Percentiles rank a stretch among this genome's conserved stretches.
These are phyloP conservation scores for button mushroom (Agaricus bisporus) DNA, from an alignment of 768 basidiomycete genomes.

Conservation along the genomic window DNA sequence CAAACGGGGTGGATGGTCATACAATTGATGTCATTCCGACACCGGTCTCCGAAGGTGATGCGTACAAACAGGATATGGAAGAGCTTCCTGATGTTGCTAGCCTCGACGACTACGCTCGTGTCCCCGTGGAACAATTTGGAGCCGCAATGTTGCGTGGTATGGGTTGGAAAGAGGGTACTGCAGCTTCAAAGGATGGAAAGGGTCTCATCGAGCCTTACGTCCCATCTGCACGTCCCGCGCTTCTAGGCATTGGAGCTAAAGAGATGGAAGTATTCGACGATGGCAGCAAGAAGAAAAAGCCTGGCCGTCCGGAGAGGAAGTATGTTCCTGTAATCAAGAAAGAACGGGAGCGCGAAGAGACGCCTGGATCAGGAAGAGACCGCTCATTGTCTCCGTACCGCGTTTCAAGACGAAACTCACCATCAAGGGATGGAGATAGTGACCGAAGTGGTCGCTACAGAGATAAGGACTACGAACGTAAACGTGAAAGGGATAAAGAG, in stretches of 20 bases:
- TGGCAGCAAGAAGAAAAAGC: slow-evolving; percentile 49
- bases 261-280: slow-evolving; percentile 71
- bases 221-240: slow-evolving; percentile 74
- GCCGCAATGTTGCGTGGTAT: slow-evolving; percentile 91
- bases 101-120: slow-evolving; percentile 80
- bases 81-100: slow-evolving; percentile 74
- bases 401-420: slow-evolving; percentile 43
- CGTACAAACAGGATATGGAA: slow-evolving; percentile 75
- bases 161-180: slow-evolving; percentile 88
- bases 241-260: slow-evolving; percentile 93
- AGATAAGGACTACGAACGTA: slow-evolving; percentile 12
- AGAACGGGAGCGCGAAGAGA: slow-evolving; percentile 52
- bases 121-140: slow-evolving; percentile 91
- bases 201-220: slow-evolving; percentile 74
- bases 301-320: slow-evolving; percentile 56
- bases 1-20: slow-evolving; percentile 34
- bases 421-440: slow-evolving; percentile 32
- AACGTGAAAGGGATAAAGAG: slow-evolving; percentile 17
- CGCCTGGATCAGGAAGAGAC: slow-evolving; percentile 23
- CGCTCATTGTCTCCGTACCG: slow-evolving; percentile 33
- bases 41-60: slow-evolving; percentile 72
- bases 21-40: slow-evolving; percentile 60
- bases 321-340: slow-evolving; percentile 81
- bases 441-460: slow-evolving; percentile 22
- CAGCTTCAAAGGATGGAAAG: slow-evolving; percentile 58